Percentiles rank a stretch among this genome's conserved stretches.
phyloP scores from a whole-genome alignment of 129 eudicot genomes.

The Escallonia rubra region DNA sequence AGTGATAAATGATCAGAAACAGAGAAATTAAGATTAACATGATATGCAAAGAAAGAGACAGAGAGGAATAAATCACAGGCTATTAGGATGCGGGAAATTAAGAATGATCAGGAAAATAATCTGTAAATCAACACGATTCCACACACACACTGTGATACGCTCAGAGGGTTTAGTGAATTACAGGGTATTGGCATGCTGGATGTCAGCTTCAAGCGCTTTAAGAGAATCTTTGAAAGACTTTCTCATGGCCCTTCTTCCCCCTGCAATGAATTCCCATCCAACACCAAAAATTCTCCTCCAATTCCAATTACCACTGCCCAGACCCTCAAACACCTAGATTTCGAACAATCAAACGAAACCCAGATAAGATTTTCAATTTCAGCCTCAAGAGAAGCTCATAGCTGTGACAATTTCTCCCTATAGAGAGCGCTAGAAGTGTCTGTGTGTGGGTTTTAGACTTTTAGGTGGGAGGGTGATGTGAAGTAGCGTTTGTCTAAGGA shows the following conservation, averaged over 20 bases:
- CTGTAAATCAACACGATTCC: too few relatives aligned
- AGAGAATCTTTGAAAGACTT: conserved; percentile 82
- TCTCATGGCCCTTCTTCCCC: conserved; percentile 41
- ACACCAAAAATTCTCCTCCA: conserved; percentile 5
- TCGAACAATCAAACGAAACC: not conserved
- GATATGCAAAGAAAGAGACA: not conserved
- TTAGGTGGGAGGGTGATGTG: too few relatives aligned
- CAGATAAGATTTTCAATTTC: not conserved
- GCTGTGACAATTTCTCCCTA: too few relatives aligned
- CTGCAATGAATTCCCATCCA: conserved; percentile 47
- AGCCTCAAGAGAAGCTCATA: not conserved
- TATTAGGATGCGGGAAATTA: too few relatives aligned
- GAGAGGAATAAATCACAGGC: not conserved
- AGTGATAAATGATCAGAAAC: not conserved
- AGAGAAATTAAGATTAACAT: not conserved
- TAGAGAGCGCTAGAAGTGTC: too few relatives aligned
- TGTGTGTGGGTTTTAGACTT: too few relatives aligned
- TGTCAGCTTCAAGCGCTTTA: conserved; percentile 92
- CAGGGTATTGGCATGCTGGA: conserved; percentile 88
- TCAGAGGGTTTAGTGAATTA: conserved; percentile 15
- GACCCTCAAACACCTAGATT: not conserved
- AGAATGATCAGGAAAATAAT: too few relatives aligned
- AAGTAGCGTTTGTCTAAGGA: conserved; percentile 10
- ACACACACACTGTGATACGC: not conserved
- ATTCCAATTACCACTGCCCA: not conserved